A percentile compares a stretch with the other conserved stretches of the same genome.
Evolutionary conservation across 75 land plant genomes (phyloP).

Genomic region (Adiantum capillusveneris): DNA sequence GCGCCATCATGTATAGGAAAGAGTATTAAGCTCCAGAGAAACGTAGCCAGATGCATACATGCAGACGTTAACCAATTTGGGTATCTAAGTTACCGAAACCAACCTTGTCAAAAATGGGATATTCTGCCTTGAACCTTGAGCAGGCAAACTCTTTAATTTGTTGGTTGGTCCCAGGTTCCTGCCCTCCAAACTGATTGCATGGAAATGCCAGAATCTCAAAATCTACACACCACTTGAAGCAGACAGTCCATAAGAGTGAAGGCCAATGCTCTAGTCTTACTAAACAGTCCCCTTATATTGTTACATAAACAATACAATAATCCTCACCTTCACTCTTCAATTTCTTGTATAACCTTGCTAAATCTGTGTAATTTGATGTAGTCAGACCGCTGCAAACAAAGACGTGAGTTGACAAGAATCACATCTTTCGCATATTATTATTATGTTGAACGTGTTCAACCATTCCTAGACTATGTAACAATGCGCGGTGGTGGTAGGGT

Average conservation of each 20-base stretch:
- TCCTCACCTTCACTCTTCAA: constrained; percentile 57
- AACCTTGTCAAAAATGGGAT: constrained; percentile 83
- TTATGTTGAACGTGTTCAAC: no score
- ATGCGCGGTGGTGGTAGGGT: no score
- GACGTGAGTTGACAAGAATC: background rate
- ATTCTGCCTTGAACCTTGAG: constrained; percentile 85
- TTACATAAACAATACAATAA: no score
- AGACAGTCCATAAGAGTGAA: background rate
- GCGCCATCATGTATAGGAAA: no score
- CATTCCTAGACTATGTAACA: no score
- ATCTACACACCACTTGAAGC: background rate
- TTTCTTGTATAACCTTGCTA: constrained; percentile 64
- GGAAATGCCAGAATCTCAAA: constrained; percentile 76
- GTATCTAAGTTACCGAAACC: background rate
- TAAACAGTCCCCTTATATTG: no score
- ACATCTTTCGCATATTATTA: no score
- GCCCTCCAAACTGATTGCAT: constrained; percentile 83
- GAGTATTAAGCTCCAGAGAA: no score
- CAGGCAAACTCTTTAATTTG: constrained; percentile 69
- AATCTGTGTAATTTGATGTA: constrained; percentile 65
- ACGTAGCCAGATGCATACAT: no score
- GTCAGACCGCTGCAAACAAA: constrained; percentile 69
- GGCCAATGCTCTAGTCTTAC: no score
- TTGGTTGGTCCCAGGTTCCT: constrained; percentile 83
- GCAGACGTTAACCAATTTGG: no score